Conservation (phyloP, 257 asterid species). For the Lycium ferocissimum region DNA sequence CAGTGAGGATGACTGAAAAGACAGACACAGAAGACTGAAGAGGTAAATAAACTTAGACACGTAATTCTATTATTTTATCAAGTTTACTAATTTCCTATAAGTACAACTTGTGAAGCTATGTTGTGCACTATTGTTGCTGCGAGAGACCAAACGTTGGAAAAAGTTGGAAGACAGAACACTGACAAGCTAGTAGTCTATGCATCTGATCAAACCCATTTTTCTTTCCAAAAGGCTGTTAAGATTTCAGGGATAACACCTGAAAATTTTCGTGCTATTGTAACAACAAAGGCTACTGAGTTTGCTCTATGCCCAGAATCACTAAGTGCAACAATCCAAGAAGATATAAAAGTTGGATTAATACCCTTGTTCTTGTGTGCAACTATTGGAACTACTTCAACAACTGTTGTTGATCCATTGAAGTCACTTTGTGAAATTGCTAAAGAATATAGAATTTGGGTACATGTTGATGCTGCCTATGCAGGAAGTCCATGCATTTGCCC, state of each 20-base stretch:
- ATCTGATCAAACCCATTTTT: slow-evolving; percentile 80
- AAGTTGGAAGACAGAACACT: slow-evolving; percentile 58
- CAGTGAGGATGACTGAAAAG: too few species aligned
- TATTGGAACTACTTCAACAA: slow-evolving; percentile 76
- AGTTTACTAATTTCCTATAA: neutral
- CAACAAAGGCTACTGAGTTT: slow-evolving; percentile 44
- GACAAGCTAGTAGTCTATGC: slow-evolving; percentile 65
- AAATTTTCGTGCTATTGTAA: slow-evolving; percentile 55
- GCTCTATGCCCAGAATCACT: slow-evolving; percentile 48
- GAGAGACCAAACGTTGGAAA: slow-evolving; percentile 56
- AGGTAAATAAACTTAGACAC: too few species aligned
- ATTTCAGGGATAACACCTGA: slow-evolving; percentile 64
- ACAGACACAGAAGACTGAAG: too few species aligned
- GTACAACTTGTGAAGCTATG: slow-evolving; percentile 30
- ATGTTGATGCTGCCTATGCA: slow-evolving; percentile 83
- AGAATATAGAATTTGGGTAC: slow-evolving; percentile 63
- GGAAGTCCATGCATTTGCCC: slow-evolving; percentile 78
- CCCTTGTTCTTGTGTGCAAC: slow-evolving; percentile 74
- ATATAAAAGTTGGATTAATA: slow-evolving; percentile 52
- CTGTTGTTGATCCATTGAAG: slow-evolving; percentile 62
- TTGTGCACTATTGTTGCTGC: slow-evolving; percentile 68
- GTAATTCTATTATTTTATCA: neutral
- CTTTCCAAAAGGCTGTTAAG: slow-evolving; percentile 69
- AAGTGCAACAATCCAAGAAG: slow-evolving; percentile 47
- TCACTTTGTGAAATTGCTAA: slow-evolving; percentile 63